Evolutionary conservation across 495 filamentous ascomycete genomes (phyloP), one percentile per base, ranked within the genome.

Genomic region (Penicillium herquei): DNA sequence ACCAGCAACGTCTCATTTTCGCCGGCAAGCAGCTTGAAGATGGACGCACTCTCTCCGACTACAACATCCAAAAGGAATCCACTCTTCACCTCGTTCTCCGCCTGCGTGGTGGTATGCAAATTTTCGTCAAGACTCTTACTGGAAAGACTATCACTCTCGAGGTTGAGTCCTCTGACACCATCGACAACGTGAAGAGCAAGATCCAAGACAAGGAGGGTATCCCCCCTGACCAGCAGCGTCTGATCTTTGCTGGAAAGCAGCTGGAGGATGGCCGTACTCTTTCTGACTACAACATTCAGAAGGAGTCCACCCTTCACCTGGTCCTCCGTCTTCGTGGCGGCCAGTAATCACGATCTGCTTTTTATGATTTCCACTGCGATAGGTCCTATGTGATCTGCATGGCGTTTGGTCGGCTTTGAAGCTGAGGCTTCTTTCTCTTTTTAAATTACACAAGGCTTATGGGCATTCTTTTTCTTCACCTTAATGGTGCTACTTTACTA

Each of bases 51-150:
- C 79, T 98, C 2, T 90, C 85, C 57, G 94, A 98, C 69, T 98
- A 98, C 84, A 98, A 98, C 80, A 98, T 98, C 49, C 94, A 98
- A 73, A 98, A 98, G 78, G 94, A 98, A 74, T 92, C 88, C 39
- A 98, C 94, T n/a, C 81, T 98, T 11, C 94, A 98, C 76, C 77
- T 98, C 59, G 94, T 98, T 43, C 90, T 98, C 53, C 89, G 94
- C 72, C 88, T 98, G 11, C 92, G 93, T 80, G 93, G 93, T 85
- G 93, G 93, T 75, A 94, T 94, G 90, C 90, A 95, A 67, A 93
- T 95, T 60, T 95, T 95, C 70, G 91, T 95, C 64, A 96, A 96
- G 85, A 94, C 91, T 8, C 74, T 94, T 53, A 95, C 91, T 9
- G 91, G 91, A 13, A 96, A 95, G 85, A 95, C 91, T 3, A 95